These are phyloP conservation scores for Asclepias syriaca DNA, from an alignment of 257 asterid species.

Conservation along the genomic window DNA sequence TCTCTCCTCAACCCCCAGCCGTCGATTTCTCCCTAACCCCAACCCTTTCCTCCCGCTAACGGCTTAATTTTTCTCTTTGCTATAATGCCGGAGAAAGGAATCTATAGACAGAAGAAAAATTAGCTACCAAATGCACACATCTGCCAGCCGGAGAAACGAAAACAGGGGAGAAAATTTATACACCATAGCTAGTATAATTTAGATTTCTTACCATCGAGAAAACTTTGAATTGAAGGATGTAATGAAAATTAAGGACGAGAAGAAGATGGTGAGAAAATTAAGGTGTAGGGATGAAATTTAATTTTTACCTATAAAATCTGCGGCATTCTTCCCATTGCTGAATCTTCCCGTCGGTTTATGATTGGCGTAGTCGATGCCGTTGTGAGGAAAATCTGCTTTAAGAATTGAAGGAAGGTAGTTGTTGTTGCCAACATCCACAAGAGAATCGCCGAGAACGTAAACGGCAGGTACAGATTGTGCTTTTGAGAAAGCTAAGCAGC, in stretches of 20 bases:
- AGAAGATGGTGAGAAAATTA: background rate
- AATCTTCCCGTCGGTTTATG: constrained; percentile 73
- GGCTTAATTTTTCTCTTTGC: no score
- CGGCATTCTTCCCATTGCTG: constrained; percentile 75
- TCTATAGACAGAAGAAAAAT: no score
- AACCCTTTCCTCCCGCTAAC: no score
- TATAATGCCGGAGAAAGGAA: no score
- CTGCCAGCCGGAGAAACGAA: no score
- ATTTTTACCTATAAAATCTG: constrained; percentile 58
- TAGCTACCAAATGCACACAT: no score
- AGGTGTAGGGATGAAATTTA: background rate
- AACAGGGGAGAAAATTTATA: no score
- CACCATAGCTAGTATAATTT: no score
- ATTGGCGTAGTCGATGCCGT: constrained; percentile 59
- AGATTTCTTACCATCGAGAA: no score
- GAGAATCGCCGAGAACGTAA: constrained; percentile 76
- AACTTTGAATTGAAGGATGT: no score
- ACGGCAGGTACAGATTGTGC: constrained; percentile 50
- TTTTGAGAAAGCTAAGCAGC: constrained; percentile 9
- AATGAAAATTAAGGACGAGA: background rate
- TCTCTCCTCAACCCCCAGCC: no score
- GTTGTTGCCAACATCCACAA: constrained; percentile 79
- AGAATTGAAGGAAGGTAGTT: constrained; percentile 41
- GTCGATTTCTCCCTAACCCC: no score
- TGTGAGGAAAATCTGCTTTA: constrained; percentile 58